Conservation (phyloP, 2,329 filamentous ascomycete species). For the Aspergillus pseudoviridinutans region DNA sequence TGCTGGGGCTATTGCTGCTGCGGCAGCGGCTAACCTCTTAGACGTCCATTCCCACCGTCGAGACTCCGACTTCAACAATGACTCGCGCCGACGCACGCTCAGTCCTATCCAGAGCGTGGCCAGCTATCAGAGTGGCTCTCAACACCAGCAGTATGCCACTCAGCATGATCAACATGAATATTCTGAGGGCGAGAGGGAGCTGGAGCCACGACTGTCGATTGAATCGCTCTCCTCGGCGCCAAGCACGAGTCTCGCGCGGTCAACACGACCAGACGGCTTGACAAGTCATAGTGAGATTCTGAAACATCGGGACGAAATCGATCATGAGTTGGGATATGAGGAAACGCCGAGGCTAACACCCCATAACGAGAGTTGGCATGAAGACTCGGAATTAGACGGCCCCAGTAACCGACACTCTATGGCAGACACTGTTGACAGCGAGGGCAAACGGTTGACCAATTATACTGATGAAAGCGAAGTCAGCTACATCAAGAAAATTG, state of each 20-base stretch:
- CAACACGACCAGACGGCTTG: slow-evolving; percentile 51
- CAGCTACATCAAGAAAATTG: slow-evolving; percentile 55
- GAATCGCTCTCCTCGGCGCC: slow-evolving; percentile 56
- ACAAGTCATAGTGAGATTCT: slow-evolving; percentile 50
- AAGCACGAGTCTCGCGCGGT: slow-evolving; percentile 54
- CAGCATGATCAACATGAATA: slow-evolving; percentile 48
- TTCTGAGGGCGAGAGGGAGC: slow-evolving; percentile 59
- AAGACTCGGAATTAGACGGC: slow-evolving; percentile 23
- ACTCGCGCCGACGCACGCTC: slow-evolving; percentile 65
- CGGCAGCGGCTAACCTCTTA: slow-evolving; percentile 36
- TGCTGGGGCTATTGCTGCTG: slow-evolving; percentile 37
- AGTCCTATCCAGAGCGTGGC: slow-evolving; percentile 93
- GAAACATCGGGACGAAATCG: slow-evolving; percentile 36
- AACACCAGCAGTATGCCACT: slow-evolving; percentile 57
- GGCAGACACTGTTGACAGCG: slow-evolving; percentile 45
- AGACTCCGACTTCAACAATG: slow-evolving; percentile 51
- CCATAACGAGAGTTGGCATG: slow-evolving; percentile 20
- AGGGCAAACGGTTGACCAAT: slow-evolving; percentile 50
- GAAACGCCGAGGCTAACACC: slow-evolving; percentile 25
- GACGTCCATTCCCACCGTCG: slow-evolving; percentile 47
- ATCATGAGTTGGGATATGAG: slow-evolving; percentile 38
- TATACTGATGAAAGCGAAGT: slow-evolving; percentile 56
- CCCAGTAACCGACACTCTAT: slow-evolving; percentile 55
- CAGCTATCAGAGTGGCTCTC: slow-evolving; percentile 71
- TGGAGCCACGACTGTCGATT: slow-evolving; percentile 50